Percentiles rank a stretch among this genome's conserved stretches.
phyloP scores from a whole-genome alignment of 257 asterid species.

The Solanum microdontum region DNA sequence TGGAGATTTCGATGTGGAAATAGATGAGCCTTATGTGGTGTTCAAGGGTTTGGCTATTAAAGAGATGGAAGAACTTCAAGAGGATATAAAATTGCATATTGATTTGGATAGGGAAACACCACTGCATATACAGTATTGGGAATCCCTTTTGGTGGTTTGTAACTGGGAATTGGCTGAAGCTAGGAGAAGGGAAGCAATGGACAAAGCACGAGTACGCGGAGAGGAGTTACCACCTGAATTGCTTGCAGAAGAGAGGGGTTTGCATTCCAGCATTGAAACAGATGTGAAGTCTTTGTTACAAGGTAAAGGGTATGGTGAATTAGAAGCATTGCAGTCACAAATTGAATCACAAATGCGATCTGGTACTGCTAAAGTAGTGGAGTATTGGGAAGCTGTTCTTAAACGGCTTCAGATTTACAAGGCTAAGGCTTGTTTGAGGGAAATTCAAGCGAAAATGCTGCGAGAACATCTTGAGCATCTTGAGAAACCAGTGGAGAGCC shows the following conservation, averaged over 20 bases:
- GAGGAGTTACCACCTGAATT: conserved; percentile 73
- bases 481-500: conserved; percentile 38
- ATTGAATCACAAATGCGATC: conserved; percentile 85
- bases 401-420: conserved; percentile 81
- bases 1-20: conserved; percentile 67
- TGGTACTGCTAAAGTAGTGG: conserved; percentile 89
- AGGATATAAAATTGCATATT: conserved; percentile 88
- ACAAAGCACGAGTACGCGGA: conserved; percentile 92
- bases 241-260: conserved; percentile 79
- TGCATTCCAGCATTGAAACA: conserved; percentile 70
- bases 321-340: conserved; percentile 51
- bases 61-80: conserved; percentile 90
- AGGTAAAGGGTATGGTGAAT: conserved; percentile 57
- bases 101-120: conserved; percentile 85
- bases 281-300: conserved; percentile 63
- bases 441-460: conserved; percentile 78
- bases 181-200: conserved; percentile 73
- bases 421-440: conserved; percentile 92
- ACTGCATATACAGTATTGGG: conserved; percentile 75
- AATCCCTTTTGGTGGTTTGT: conserved; percentile 81
- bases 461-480: conserved; percentile 60
- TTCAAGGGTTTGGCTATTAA: conserved; percentile 81
- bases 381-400: conserved; percentile 89
- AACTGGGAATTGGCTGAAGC: conserved; percentile 91
- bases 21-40: conserved; percentile 87